A percentile compares a stretch with the other conserved stretches of the same genome.
These are phyloP conservation scores for Emmonsia crescens DNA, from an alignment of 2,329 filamentous ascomycete species.

Conservation along the genomic window DNA sequence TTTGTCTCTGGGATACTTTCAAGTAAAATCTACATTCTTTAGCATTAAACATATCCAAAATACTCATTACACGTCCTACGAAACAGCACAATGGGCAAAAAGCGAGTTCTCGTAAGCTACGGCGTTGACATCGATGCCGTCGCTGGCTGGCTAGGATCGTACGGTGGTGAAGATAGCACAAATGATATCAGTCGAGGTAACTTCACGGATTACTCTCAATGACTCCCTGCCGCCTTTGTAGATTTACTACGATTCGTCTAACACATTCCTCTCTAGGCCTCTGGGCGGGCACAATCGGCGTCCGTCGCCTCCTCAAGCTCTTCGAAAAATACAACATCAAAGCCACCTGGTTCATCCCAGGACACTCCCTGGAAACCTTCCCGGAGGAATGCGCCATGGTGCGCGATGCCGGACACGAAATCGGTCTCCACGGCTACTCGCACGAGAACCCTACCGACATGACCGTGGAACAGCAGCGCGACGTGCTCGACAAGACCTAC, in stretches of 20 bases:
- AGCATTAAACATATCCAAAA: background rate
- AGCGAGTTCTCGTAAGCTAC: conserved; percentile 48
- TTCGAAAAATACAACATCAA: conserved; percentile 64
- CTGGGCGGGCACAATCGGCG: conserved; percentile 59
- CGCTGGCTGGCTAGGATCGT: conserved; percentile 63
- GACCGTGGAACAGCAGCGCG: conserved; percentile 63
- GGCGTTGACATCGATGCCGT: conserved; percentile 69
- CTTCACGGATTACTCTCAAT: background rate
- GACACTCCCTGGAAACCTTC: conserved; percentile 55
- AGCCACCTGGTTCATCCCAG: conserved; percentile 55
- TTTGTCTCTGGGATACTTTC: background rate
- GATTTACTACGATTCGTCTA: background rate
- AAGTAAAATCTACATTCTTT: background rate
- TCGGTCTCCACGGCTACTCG: conserved; percentile 59
- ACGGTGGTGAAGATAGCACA: conserved; percentile 60
- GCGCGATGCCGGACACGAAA: conserved; percentile 54
- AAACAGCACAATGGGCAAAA: conserved; percentile 26
- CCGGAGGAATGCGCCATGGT: conserved; percentile 54
- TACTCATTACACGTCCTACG: conserved; percentile 18
- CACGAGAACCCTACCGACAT: conserved; percentile 65
- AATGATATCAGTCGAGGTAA: conserved; percentile 61
- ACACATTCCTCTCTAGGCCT: conserved; percentile 33
- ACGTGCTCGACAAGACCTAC: conserved; percentile 68
- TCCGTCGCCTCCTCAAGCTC: conserved; percentile 55
- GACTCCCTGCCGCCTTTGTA: background rate